These are phyloP conservation scores for Boeremia lycopersici DNA, from an alignment of 2,329 filamentous ascomycete genomes.

Conservation along the genomic window DNA sequence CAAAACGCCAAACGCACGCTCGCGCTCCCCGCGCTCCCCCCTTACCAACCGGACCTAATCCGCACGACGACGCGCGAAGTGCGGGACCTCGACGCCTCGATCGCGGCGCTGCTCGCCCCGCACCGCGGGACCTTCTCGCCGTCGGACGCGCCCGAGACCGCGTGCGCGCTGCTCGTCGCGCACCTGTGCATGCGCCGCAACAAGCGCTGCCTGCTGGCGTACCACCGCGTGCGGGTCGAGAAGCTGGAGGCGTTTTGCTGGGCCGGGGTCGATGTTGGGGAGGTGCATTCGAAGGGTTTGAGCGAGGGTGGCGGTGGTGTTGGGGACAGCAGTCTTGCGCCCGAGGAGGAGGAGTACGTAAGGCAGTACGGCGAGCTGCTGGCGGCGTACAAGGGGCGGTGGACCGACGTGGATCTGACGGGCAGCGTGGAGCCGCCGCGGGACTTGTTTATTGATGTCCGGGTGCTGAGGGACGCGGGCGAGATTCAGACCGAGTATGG, in stretches of 20 bases:
- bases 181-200: constrained; percentile 95
- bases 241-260: constrained; percentile 94
- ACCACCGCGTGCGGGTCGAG: constrained; percentile 87
- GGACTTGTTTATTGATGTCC: constrained; percentile 95
- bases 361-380: constrained; percentile 89
- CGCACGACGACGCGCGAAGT: constrained; percentile 89
- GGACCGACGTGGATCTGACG: constrained; percentile 96
- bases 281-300: constrained; percentile 49
- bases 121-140: too few species aligned
- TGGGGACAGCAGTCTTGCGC: constrained; percentile 78
- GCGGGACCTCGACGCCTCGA: constrained; percentile 88
- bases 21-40: constrained; percentile 81
- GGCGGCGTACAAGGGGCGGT: constrained; percentile 96
- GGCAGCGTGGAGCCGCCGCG: constrained; percentile 92
- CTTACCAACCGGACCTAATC: constrained; percentile 91
- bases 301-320: constrained; percentile 49
- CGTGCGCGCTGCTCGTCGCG: constrained; percentile 88
- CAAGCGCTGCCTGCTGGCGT: constrained; percentile 92
- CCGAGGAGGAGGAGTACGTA: constrained; percentile 96
- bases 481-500: constrained; percentile 99
- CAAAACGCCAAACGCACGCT: constrained; percentile 96
- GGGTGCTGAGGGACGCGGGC: constrained; percentile 93
- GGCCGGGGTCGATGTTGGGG: constrained; percentile 78
- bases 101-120: constrained; percentile 75
- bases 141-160: too few species aligned